Evolutionary conservation across 495 filamentous ascomycete species (phyloP), one percentile per base, ranked within the genome.

Genomic region (Xeromyces bisporus): DNA sequence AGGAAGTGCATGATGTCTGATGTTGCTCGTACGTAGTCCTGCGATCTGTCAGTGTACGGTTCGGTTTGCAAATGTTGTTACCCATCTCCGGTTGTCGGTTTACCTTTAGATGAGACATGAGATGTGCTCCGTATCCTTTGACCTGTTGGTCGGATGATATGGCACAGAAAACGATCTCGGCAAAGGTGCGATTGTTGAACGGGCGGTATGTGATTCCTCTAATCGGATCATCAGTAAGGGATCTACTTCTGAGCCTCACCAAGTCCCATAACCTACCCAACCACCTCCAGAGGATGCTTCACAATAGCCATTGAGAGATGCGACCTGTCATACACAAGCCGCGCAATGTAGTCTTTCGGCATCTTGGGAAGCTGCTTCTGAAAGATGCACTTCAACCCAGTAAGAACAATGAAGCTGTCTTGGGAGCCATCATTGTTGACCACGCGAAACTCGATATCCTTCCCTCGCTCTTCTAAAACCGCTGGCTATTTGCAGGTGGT

Each of bases 311-410:
- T 93, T 3, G 81, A 91, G 18, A 94, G 50, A 64, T 97, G 89
- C 13, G 89, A 93, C 18, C 89, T 74, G 55, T 97, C 89, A 52
- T 97, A 97, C 17, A 97, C 89, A 6, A 97, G 70, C 15, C 89
- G 74, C 12, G 89, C 89, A 36, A 97, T 96, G 50, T 97, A 97
- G 43, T 96, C 87, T 55, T 93, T 93, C 1, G 89, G 89, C 89
- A 97, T 97, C 55, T 96, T 96, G 1, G 89, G 89, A 0, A 97
- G 67, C 41, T 97, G 89, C 37, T 97, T 96, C 52, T 97, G 89
- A 47, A 97, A 97, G 31, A 97, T 93, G 47, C 85, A 93, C 52
- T 96, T 97, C 24, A 97, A 55, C 6, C 89, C 91, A 0, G 87
- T 94, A 13, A 97, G 68, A 43, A 97, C 87, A 43, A 96, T 91